Percentiles rank a stretch among this genome's conserved stretches.
Conservation (phyloP, 2,329 filamentous ascomycete genomes). For the Neurospora sp. region DNA sequence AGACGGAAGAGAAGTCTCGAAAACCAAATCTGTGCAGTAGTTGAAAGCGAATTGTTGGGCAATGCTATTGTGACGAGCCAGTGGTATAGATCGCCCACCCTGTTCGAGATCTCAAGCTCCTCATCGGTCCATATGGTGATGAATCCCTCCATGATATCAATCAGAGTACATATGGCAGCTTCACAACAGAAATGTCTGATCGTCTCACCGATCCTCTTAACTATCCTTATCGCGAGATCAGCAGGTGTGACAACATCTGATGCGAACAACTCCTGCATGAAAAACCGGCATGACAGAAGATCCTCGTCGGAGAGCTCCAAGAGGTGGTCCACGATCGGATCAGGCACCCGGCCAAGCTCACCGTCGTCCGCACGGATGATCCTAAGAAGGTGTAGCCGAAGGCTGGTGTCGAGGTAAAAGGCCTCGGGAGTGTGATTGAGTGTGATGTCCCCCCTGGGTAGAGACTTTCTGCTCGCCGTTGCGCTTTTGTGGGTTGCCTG, state of each 20-base stretch:
- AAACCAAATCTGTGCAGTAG: slow-evolving; percentile 56
- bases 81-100: slow-evolving; percentile 66
- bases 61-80: slow-evolving; percentile 64
- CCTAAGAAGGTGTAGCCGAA: slow-evolving; percentile 36
- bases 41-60: slow-evolving; percentile 58
- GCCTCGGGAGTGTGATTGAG: slow-evolving; percentile 32
- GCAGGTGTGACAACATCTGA: slow-evolving; percentile 42
- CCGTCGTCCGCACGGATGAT: slow-evolving; percentile 31
- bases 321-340: slow-evolving; percentile 39
- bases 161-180: slow-evolving; percentile 54
- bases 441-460: slow-evolving; percentile 37
- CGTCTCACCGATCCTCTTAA: slow-evolving; percentile 41
- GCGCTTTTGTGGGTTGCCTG: slow-evolving; percentile 41
- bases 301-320: slow-evolving; percentile 41
- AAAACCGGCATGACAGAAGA: slow-evolving; percentile 38
- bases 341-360: slow-evolving; percentile 40
- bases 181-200: slow-evolving; percentile 64
- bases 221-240: slow-evolving; percentile 35
- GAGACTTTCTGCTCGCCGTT: slow-evolving; percentile 25
- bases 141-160: slow-evolving; percentile 58
- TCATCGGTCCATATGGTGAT: slow-evolving; percentile 53
- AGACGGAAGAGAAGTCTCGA: slow-evolving; percentile 60
- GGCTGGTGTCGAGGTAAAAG: slow-evolving; percentile 37
- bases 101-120: slow-evolving; percentile 48
- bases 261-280: slow-evolving; percentile 42